phyloP scores from a whole-genome alignment of 1,284 basidiomycete species.

The Cryptococcus neoformans region DNA sequence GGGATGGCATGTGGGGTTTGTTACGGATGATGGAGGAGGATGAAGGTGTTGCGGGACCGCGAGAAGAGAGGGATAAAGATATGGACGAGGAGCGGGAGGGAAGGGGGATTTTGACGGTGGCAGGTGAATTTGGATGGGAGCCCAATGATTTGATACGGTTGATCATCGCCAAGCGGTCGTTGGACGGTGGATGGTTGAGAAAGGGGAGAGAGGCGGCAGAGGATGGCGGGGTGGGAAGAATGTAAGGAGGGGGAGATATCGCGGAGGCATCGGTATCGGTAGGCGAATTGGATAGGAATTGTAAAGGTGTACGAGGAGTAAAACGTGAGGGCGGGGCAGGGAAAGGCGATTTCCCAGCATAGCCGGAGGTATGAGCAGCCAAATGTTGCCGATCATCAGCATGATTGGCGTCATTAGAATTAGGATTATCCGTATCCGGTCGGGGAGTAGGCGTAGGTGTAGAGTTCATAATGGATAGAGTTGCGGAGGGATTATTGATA shows the following conservation, averaged over 20 bases:
- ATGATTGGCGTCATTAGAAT: background rate
- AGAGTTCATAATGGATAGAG: background rate
- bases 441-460: background rate
- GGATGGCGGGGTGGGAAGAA: slow-evolving; percentile 8
- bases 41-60: slow-evolving; percentile 1
- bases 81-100: slow-evolving; percentile 1
- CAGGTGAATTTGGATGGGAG: slow-evolving; percentile 34
- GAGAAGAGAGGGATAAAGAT: slow-evolving; percentile 6
- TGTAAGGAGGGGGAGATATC: background rate
- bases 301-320: slow-evolving; percentile 26
- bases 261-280: slow-evolving; percentile 6
- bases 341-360: slow-evolving; percentile 16
- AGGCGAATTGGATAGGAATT: slow-evolving; percentile 23
- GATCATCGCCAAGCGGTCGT: slow-evolving; percentile 7
- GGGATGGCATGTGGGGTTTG: slow-evolving; percentile 17
- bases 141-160: slow-evolving; percentile 5
- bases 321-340: slow-evolving; percentile 18
- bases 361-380: slow-evolving; percentile 1
- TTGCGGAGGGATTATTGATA: background rate
- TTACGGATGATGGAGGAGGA: slow-evolving; percentile 7
- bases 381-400: background rate
- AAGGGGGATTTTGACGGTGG: slow-evolving; percentile 12
- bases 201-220: slow-evolving; percentile 2
- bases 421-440: background rate
- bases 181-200: slow-evolving; percentile 9